Conservation (phyloP, 1,284 basidiomycete species). For the Cryptococcus wingfieldii region DNA sequence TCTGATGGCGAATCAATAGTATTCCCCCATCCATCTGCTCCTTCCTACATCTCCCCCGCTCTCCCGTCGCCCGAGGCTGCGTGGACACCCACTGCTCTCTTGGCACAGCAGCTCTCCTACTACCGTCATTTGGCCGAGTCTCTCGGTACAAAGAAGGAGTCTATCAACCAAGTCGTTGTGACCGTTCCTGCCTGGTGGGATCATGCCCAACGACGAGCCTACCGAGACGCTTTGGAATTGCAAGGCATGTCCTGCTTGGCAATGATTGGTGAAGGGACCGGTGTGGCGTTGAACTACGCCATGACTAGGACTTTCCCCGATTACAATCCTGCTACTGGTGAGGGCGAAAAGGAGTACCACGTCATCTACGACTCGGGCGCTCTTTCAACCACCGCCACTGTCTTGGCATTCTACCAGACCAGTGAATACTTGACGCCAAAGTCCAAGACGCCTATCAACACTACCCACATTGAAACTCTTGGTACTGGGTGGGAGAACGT, state of each 20-base stretch:
- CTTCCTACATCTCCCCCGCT: conserved; percentile 57
- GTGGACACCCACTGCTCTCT: conserved; percentile 83
- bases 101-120: conserved; percentile 92
- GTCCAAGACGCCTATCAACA: conserved; percentile 53
- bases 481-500: conserved; percentile 76
- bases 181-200: conserved; percentile 84
- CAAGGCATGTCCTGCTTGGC: conserved; percentile 78
- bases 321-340: conserved; percentile 32
- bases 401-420: conserved; percentile 72
- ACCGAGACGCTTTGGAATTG: conserved; percentile 85
- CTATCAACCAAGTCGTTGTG: conserved; percentile 73
- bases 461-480: conserved; percentile 68
- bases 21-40: conserved; percentile 66
- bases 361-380: conserved; percentile 93
- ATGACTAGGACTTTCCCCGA: conserved; percentile 82
- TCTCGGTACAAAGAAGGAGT: conserved; percentile 57
- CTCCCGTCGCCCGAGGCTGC: conserved; percentile 51
- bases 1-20: conserved; percentile 53
- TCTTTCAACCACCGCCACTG: conserved; percentile 76
- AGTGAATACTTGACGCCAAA: conserved; percentile 46
- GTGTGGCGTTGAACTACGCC: conserved; percentile 90
- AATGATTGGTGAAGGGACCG: conserved; percentile 88
- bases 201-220: conserved; percentile 79
- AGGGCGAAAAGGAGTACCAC: conserved; percentile 67
- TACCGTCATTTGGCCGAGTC: conserved; percentile 81